Percentiles rank a stretch among this genome's conserved stretches.
These are phyloP conservation scores for Pythium monospermum DNA, from an alignment of 352 stramenopile species.

Conservation along the genomic window DNA sequence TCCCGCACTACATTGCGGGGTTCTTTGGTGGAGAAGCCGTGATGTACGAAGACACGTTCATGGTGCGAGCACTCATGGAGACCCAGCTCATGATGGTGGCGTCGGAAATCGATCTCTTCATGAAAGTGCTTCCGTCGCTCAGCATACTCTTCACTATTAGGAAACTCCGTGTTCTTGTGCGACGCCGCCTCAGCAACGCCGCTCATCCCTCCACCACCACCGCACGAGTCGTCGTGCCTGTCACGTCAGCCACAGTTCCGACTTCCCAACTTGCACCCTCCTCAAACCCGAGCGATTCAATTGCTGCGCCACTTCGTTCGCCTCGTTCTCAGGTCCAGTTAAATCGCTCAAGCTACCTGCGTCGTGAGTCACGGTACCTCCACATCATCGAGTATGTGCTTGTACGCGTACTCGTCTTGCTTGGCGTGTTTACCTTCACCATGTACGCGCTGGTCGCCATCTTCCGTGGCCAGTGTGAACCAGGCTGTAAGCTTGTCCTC, in stretches of 20 bases:
- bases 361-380: not conserved
- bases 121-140: constrained; percentile 16
- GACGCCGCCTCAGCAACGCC: not conserved
- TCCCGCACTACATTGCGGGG: constrained; percentile 5
- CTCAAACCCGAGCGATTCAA: not conserved
- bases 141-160: constrained; percentile 14
- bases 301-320: not conserved
- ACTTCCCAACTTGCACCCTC: too few species aligned
- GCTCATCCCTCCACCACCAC: not conserved
- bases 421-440: constrained; percentile 1
- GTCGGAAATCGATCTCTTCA: constrained; percentile 13
- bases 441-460: not conserved
- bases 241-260: too few species aligned
- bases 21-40: constrained; percentile 11
- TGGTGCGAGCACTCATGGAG: constrained; percentile 20
- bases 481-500: constrained; percentile 8
- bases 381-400: not conserved
- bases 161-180: constrained; percentile 17
- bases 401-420: not conserved
- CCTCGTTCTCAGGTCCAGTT: not conserved
- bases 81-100: constrained; percentile 10
- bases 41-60: constrained; percentile 21
- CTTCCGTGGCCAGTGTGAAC: constrained; percentile 1
- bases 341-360: not conserved
- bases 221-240: not conserved